Conservation (phyloP, 2,329 filamentous ascomycete species). For the Arthrobotrys iridis region DNA sequence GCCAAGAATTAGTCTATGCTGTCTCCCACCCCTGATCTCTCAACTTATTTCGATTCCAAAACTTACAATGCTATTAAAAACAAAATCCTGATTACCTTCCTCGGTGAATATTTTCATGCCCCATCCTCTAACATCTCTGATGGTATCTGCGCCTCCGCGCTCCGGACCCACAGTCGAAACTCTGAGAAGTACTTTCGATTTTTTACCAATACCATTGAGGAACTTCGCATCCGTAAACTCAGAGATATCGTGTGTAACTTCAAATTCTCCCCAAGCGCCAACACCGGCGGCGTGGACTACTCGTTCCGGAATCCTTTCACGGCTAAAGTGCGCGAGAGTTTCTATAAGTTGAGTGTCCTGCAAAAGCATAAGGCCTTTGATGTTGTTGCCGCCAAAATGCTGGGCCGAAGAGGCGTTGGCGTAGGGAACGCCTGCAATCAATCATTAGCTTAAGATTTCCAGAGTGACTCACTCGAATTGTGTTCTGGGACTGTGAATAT, state of each 20-base stretch:
- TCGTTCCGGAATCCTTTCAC: constrained; percentile 70
- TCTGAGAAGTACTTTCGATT: constrained; percentile 65
- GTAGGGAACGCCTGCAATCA: constrained; percentile 39
- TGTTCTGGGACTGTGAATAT: too few species aligned
- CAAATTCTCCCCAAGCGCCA: constrained; percentile 70
- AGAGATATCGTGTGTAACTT: constrained; percentile 70
- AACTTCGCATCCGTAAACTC: constrained; percentile 63
- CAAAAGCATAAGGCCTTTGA: constrained; percentile 60
- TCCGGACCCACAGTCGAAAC: constrained; percentile 65
- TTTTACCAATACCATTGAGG: constrained; percentile 67
- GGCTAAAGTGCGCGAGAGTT: constrained; percentile 70
- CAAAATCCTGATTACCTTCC: constrained; percentile 67
- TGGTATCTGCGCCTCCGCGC: constrained; percentile 64
- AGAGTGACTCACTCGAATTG: too few species aligned
- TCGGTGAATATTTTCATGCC: constrained; percentile 67
- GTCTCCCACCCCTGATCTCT: not conserved
- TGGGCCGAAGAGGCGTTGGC: constrained; percentile 58
- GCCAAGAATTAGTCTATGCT: not conserved
- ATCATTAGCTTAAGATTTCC: too few species aligned
- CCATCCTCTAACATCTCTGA: constrained; percentile 66
- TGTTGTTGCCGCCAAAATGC: constrained; percentile 61
- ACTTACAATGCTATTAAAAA: constrained; percentile 62
- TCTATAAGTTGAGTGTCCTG: constrained; percentile 72
- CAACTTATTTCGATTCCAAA: not conserved
- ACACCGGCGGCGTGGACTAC: constrained; percentile 71